Evolutionary conservation across 495 filamentous ascomycete species (phyloP), one percentile per base, ranked within the genome.

Genomic region (Trichoderma reesei): DNA sequence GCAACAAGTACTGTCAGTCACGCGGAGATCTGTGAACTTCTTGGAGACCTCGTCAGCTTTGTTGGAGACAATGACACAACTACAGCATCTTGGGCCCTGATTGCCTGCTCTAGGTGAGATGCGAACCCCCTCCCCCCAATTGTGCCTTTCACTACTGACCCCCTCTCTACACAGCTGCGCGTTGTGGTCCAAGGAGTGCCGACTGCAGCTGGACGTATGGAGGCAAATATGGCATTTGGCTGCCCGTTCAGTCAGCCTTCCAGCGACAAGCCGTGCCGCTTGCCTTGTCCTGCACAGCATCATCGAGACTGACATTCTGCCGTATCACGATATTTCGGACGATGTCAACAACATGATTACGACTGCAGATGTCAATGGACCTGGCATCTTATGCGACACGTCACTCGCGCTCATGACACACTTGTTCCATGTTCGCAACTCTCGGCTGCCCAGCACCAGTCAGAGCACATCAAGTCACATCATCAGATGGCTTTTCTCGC

Each of bases 331-430:
- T 48, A 74, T 89, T 37, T 79, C 83, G 16, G 82, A 88, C 60
- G 80, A 84, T 42, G 78, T 87, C 51, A 85, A 86, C 64, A 82
- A 82, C 41, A 88, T 94, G 69, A 77, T 94, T 41, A 79, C 82
- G 8, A 87, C 88, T 16, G 83, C 88, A 61, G 91, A 92, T 65
- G 78, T 94, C 54, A 92, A 87, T 71, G 91, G 92, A 0, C 95
- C 92, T 3, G 86, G 86, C 26, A 70, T 85, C 26, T 78, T 96
- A n/a, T 85, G 87, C 6, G 94, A 97, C 69, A 84, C 90, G 37
- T 86, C 89, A 36, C 73, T 93, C n/a, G 79, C 79, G 3, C 71
- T 96, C 38, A 92, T 92, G 88, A 76, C 81, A 8, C 82, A 80
- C 48, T 65, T 92, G 64, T 76, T 84, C 59, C 83, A 81, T 67